Conservation (phyloP, 2,329 filamentous ascomycete genomes). For the Corynespora cassiicola region DNA sequence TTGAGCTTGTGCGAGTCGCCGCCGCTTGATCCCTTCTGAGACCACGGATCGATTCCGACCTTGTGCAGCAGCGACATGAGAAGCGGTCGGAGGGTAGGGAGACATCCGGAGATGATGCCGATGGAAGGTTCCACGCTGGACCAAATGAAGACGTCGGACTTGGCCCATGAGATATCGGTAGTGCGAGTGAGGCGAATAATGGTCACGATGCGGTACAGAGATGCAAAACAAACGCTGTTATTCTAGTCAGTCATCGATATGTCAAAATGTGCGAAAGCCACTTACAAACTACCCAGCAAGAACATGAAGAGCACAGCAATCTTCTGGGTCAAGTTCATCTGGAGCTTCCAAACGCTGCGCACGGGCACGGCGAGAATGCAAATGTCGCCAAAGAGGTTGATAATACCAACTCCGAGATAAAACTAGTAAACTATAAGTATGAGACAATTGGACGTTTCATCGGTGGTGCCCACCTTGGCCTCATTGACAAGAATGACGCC, state of each 20-base stretch:
- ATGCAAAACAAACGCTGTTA: slow-evolving; percentile 26
- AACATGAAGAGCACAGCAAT: slow-evolving; percentile 30
- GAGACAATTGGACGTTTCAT: no score
- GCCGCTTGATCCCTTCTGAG: no score
- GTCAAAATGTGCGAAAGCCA: background rate
- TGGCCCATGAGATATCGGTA: slow-evolving; percentile 32
- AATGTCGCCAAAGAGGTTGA: slow-evolving; percentile 31
- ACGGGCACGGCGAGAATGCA: slow-evolving; percentile 20
- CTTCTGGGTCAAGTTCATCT: slow-evolving; percentile 27
- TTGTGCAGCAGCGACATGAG: no score
- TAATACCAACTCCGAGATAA: slow-evolving; percentile 29
- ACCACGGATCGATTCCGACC: no score
- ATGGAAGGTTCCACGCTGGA: slow-evolving; percentile 29
- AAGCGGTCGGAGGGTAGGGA: slow-evolving; percentile 29
- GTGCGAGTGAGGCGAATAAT: slow-evolving; percentile 22
- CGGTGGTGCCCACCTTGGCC: slow-evolving; percentile 17
- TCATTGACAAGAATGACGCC: slow-evolving; percentile 23
- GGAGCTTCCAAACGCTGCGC: slow-evolving; percentile 12
- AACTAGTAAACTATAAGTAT: slow-evolving; percentile 18
- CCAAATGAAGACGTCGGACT: slow-evolving; percentile 37
- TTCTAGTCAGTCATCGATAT: slow-evolving; percentile 1
- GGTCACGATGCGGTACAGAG: slow-evolving; percentile 33
- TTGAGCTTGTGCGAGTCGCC: slow-evolving; percentile 5
- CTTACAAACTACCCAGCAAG: slow-evolving; percentile 29
- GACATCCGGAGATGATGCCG: slow-evolving; percentile 33